Evolutionary conservation across 208 protist genomes (phyloP), one percentile per base, ranked within the genome.

Genomic region (Trypanosoma conorhini): DNA sequence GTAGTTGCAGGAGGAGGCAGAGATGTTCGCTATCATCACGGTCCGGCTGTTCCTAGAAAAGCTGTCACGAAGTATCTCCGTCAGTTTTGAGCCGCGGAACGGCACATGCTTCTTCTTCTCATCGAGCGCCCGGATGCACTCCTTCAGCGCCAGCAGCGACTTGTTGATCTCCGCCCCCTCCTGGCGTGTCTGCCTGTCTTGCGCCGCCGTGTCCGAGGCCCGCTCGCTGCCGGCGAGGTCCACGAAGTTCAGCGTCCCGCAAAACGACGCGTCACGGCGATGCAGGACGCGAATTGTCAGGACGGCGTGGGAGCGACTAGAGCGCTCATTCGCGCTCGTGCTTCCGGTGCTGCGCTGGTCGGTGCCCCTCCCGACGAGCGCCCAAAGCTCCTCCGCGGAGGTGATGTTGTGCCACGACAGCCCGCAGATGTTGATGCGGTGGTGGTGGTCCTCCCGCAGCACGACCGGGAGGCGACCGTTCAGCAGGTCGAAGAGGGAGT

Each of bases 151-250:
- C 1, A 99, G 80, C 24, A 99, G 70, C 22, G 84, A 95, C 70
- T 98, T 98, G 76, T 99, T 99, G 73, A 99, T 99, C 62, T 98
- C 92, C 30, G 96, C 92, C 22, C 92, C 92, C 69, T 96, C 91
- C 71, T 67, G 77, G 22, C 96, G 88, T 38, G 96, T 99, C 56
- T 96, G 85, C 33, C 85, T 77, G 76, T 98, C 94, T 26, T 80
- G 86, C 42, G 92, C 71, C 8, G 71, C 75, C 0, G 97, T 99
- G 76, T 99, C 98, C 0, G 89, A 91, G 4, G 87, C 96, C 51
- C 98, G 74, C 80, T 99, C 99, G 58, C 86, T 98, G 17, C 99
- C 99, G 13, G 99, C 99, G 9, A 99, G 79, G 77, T 99, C 99
- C 40, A 99, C 99, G 70, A 99, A 98, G 52, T 96, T 98, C 17